phyloP scores from a whole-genome alignment of 208 protist species.

The Blastocrithidia nonstop region DNA sequence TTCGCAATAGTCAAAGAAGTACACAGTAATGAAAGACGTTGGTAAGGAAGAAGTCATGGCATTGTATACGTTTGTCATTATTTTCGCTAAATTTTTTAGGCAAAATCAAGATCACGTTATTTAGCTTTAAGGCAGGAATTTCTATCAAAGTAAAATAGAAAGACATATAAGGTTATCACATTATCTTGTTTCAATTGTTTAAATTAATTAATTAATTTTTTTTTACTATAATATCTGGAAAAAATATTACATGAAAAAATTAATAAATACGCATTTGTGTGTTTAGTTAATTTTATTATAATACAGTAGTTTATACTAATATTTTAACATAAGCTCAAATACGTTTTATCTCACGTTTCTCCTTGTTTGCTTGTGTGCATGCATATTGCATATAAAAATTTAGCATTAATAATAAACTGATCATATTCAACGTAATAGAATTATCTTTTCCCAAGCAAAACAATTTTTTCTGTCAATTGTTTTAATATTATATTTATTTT shows the following conservation, averaged over 20 bases:
- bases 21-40: constrained; percentile 30
- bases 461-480: too few species aligned
- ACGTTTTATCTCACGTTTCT: neutral
- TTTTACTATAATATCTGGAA: constrained; percentile 1
- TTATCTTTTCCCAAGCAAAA: too few species aligned
- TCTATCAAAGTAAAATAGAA: too few species aligned
- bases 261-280: too few species aligned
- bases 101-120: constrained; percentile 73
- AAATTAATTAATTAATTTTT: too few species aligned
- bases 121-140: constrained; percentile 24
- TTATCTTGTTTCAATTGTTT: too few species aligned
- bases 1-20: constrained; percentile 5
- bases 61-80: constrained; percentile 46
- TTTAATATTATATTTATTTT: too few species aligned
- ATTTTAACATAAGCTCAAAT: neutral
- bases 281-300: neutral
- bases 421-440: too few species aligned
- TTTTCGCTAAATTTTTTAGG: constrained; percentile 60
- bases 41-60: constrained; percentile 38
- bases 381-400: too few species aligned
- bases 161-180: too few species aligned
- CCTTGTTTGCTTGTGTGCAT: too few species aligned
- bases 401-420: too few species aligned
- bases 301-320: neutral
- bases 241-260: neutral